Conservation (phyloP, 495 filamentous ascomycete species). For the Xylaria flabelliformis region DNA sequence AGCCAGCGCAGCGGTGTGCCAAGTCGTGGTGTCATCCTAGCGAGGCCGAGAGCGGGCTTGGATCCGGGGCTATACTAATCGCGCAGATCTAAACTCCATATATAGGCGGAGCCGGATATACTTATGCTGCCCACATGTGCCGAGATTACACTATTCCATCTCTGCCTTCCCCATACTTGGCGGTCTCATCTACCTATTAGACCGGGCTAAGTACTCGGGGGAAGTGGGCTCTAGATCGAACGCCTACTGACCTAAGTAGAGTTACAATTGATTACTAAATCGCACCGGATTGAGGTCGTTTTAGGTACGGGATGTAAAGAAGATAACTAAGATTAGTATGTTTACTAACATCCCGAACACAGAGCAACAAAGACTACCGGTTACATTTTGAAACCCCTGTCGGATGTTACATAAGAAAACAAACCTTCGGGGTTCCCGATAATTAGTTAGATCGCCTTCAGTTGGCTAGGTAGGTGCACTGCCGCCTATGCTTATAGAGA, state of each 20-base stretch:
- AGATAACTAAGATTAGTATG: background rate
- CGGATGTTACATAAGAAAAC: background rate
- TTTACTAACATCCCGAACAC: background rate
- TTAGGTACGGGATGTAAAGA: background rate
- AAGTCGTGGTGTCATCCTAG: slow-evolving; percentile 6
- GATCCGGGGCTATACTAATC: slow-evolving; percentile 10
- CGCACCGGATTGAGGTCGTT: background rate
- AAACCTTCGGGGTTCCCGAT: background rate
- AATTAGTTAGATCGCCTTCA: background rate
- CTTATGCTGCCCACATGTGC: slow-evolving; percentile 2
- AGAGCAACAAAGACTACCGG: background rate
- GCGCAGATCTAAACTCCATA: background rate
- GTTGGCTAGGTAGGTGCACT: too few species aligned
- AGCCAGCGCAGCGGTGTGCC: background rate
- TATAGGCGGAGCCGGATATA: background rate
- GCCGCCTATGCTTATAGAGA: too few species aligned
- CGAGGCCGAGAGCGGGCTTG: slow-evolving; percentile 23
- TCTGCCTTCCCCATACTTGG: background rate
- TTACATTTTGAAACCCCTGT: background rate
- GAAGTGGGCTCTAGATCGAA: background rate
- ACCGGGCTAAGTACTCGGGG: background rate
- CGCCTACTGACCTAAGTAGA: background rate
- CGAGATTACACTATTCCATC: background rate
- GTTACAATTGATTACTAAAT: background rate
- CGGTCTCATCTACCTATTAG: background rate